Evolutionary conservation across 768 basidiomycete genomes (phyloP), one percentile per base, ranked within the genome.

Genomic region (Lactifluus subvellereus): DNA sequence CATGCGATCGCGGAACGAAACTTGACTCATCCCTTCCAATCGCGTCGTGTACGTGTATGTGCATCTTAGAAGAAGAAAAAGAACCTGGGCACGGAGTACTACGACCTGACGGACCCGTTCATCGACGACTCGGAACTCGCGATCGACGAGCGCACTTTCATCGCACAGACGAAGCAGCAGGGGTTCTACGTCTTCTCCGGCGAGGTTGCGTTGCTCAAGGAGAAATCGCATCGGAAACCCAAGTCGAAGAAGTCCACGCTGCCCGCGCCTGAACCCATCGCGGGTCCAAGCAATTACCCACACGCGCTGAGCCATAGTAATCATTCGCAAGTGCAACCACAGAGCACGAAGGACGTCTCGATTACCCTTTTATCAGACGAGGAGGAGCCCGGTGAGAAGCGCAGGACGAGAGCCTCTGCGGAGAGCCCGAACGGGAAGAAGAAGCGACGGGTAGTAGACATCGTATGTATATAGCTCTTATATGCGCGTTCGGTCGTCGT

Each of bases 81-180:
- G 71, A 82, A 78, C 60, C 72, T 74, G 1, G 77, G 79, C 0
- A 75, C 84, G 22, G 91, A 89, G 71, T 91, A 94, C 70, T 99
- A 99, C 78, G 96, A 99, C 76, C 79, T 87, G 20, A 77, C 80
- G 0, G 97, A 99, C 75, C 89, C 92, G 0, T 98, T 98, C 77
- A 97, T 99, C 71, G 97, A 99, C 79, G 97, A 99, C 75, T 92
- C 93, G 1, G 96, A 98, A 71, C 78, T 96, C 60, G 87, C 84
- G 30, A 77, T 95, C 51, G 95, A 98, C 76, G 86, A 95, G 71
- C 87, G 96, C 5, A 94, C 89, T 2, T 92, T 83, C 75, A 90
- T 94, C 69, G 92, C 89, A 5, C 87, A 92, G 73, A 96, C 95
- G 5, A 92, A 89, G 73, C 92, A 95, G 69, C 86, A 89, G 62